Evolutionary conservation across 352 stramenopile species (phyloP).

Genomic region (Sclerospora graminicola): DNA sequence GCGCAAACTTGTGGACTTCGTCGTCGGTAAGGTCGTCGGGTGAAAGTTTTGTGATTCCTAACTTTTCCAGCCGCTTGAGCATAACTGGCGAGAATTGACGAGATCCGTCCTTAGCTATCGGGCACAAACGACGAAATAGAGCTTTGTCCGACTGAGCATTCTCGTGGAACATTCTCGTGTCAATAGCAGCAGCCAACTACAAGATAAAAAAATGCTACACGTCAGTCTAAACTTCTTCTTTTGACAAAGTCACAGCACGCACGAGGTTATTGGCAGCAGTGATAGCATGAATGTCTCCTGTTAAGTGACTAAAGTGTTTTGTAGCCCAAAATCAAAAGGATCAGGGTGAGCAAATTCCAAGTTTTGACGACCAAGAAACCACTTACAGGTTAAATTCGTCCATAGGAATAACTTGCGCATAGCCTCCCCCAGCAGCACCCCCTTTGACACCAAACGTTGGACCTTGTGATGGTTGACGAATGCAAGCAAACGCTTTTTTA

Average conservation of each 20-base stretch:
- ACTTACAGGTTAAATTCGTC: slow-evolving; percentile 97
- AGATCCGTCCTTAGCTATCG: slow-evolving; percentile 70
- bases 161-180: slow-evolving; percentile 98
- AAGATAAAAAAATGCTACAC: background rate
- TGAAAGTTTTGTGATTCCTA: slow-evolving; percentile 89
- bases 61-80: slow-evolving; percentile 89
- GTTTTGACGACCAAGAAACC: slow-evolving; percentile 54
- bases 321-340: background rate
- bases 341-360: slow-evolving; percentile 1
- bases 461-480: slow-evolving; percentile 95
- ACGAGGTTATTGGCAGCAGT: slow-evolving; percentile 96
- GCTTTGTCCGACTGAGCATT: slow-evolving; percentile 69
- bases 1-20: slow-evolving; percentile 87
- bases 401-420: slow-evolving; percentile 92
- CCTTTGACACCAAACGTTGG: slow-evolving; percentile 98
- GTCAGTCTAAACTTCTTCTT: too few species aligned
- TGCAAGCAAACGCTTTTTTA: slow-evolving; percentile 94
- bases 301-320: slow-evolving; percentile 84
- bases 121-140: slow-evolving; percentile 79
- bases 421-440: slow-evolving; percentile 75
- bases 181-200: slow-evolving; percentile 92
- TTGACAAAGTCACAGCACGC: too few species aligned
- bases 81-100: slow-evolving; percentile 88
- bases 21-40: slow-evolving; percentile 92
- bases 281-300: slow-evolving; percentile 98